Evolutionary conservation across 306 rosid species (phyloP).

Genomic region (Quercus ilex): DNA sequence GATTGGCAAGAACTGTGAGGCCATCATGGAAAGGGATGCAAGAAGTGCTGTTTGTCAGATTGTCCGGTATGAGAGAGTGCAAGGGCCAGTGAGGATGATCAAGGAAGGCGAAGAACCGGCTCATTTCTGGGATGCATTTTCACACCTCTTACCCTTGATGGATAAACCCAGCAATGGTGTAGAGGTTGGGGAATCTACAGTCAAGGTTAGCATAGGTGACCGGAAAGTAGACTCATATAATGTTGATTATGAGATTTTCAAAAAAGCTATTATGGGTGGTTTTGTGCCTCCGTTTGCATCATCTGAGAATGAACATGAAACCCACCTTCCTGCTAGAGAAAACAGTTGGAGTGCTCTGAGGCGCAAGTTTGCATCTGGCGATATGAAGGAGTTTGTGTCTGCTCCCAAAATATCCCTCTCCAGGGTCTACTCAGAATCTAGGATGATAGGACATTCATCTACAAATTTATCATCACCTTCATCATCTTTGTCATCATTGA

Average conservation of each 20-base stretch:
- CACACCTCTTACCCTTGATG: slow-evolving; percentile 77
- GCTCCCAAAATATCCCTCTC: slow-evolving; percentile 68
- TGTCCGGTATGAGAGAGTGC: slow-evolving; percentile 89
- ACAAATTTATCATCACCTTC: slow-evolving; percentile 55
- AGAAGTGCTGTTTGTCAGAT: slow-evolving; percentile 95
- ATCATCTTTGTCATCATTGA: slow-evolving; percentile 32
- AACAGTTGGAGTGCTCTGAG: slow-evolving; percentile 85
- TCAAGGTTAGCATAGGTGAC: slow-evolving; percentile 45
- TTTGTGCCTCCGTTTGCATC: slow-evolving; percentile 93
- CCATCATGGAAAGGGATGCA: slow-evolving; percentile 95
- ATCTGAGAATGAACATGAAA: slow-evolving; percentile 69
- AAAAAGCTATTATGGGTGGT: slow-evolving; percentile 81
- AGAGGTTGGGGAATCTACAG: slow-evolving; percentile 32
- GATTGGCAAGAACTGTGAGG: slow-evolving; percentile 82
- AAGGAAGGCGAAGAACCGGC: slow-evolving; percentile 83
- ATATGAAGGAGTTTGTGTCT: slow-evolving; percentile 69
- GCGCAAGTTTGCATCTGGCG: slow-evolving; percentile 70
- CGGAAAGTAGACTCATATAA: slow-evolving; percentile 63
- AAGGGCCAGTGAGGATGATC: slow-evolving; percentile 59
- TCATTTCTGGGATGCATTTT: slow-evolving; percentile 78
- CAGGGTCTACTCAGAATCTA: slow-evolving; percentile 80
- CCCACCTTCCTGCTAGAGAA: slow-evolving; percentile 94
- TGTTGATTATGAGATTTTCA: slow-evolving; percentile 88
- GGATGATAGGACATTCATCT: slow-evolving; percentile 58
- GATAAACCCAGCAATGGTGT: slow-evolving; percentile 48